Evolutionary conservation across 2,329 filamentous ascomycete genomes (phyloP).

Genomic region (Colletotrichum tanaceti): DNA sequence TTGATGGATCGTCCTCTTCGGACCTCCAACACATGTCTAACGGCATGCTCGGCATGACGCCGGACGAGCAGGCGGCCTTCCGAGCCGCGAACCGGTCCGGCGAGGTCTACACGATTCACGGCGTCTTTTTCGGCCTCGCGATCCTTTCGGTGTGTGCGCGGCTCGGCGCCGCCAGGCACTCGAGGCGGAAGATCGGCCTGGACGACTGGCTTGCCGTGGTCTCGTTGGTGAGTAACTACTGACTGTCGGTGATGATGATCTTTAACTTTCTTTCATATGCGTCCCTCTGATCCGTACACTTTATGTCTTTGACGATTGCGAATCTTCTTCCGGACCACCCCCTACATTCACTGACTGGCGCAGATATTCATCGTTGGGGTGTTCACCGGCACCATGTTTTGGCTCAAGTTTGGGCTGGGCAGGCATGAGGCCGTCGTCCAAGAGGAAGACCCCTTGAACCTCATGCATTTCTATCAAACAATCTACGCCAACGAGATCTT

Average conservation of each 20-base stretch:
- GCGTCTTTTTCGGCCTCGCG: constrained; percentile 23
- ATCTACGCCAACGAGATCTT: constrained; percentile 37
- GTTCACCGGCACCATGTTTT: constrained; percentile 33
- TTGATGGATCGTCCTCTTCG: background rate
- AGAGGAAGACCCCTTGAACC: constrained; percentile 31
- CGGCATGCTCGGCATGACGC: constrained; percentile 28
- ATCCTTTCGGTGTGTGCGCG: constrained; percentile 20
- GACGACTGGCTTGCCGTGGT: constrained; percentile 34
- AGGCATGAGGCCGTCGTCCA: constrained; percentile 24
- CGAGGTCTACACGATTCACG: constrained; percentile 25
- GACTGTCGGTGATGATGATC: no score
- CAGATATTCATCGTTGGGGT: constrained; percentile 26
- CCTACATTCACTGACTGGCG: background rate
- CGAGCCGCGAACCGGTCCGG: constrained; percentile 22
- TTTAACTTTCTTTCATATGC: background rate
- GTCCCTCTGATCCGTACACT: no score
- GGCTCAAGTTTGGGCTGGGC: constrained; percentile 33
- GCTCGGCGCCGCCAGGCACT: constrained; percentile 18
- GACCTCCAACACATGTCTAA: constrained; percentile 18
- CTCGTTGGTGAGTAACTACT: constrained; percentile 17
- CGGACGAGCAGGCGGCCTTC: constrained; percentile 21
- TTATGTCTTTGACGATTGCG: no score
- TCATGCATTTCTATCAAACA: constrained; percentile 26
- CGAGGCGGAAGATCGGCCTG: constrained; percentile 16
- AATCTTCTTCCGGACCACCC: no score